phyloP scores from a whole-genome alignment of 441 rosid genomes.

The Flueggea neowawraea region DNA sequence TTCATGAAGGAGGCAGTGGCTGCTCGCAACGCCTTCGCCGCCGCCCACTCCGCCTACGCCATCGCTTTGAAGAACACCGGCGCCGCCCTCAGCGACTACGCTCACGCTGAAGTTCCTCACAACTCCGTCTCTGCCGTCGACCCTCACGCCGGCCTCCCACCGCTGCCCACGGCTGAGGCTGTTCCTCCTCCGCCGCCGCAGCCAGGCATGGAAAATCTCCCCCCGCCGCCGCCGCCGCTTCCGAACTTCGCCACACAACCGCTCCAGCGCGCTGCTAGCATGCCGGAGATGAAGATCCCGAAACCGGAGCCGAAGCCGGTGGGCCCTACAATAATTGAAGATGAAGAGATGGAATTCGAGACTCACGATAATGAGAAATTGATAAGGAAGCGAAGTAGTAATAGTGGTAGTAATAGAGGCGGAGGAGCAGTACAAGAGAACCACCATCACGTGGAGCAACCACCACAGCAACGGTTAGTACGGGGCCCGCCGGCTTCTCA shows the following conservation, averaged over 20 bases:
- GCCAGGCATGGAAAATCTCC: slow-evolving; percentile 17
- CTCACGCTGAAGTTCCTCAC: slow-evolving; percentile 51
- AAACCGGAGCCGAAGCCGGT: slow-evolving; percentile 29
- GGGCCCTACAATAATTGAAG: slow-evolving; percentile 51
- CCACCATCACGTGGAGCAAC: slow-evolving; percentile 14
- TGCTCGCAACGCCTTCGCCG: slow-evolving; percentile 83
- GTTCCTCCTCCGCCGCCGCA: slow-evolving; percentile 19
- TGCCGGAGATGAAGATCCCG: slow-evolving; percentile 72
- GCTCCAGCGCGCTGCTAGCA: slow-evolving; percentile 66
- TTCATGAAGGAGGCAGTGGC: slow-evolving; percentile 71
- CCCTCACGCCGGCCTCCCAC: background rate
- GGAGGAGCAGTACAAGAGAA: slow-evolving; percentile 10
- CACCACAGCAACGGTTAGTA: slow-evolving; percentile 17
- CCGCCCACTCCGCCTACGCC: slow-evolving; percentile 81
- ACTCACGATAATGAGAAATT: slow-evolving; percentile 39
- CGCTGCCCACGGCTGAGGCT: slow-evolving; percentile 20
- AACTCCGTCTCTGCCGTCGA: background rate
- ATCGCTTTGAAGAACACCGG: slow-evolving; percentile 82
- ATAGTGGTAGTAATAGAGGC: slow-evolving; percentile 23
- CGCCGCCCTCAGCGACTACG: slow-evolving; percentile 82
- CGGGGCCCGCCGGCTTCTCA: slow-evolving; percentile 21
- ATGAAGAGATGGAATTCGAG: slow-evolving; percentile 41
- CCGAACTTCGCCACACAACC: slow-evolving; percentile 10
- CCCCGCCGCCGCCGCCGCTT: slow-evolving; percentile 28
- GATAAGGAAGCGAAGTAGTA: slow-evolving; percentile 49